A percentile compares a stretch with the other conserved stretches of the same genome.
phyloP scores from a whole-genome alignment of 2,329 filamentous ascomycete genomes.

The Trichoderma sp. region DNA sequence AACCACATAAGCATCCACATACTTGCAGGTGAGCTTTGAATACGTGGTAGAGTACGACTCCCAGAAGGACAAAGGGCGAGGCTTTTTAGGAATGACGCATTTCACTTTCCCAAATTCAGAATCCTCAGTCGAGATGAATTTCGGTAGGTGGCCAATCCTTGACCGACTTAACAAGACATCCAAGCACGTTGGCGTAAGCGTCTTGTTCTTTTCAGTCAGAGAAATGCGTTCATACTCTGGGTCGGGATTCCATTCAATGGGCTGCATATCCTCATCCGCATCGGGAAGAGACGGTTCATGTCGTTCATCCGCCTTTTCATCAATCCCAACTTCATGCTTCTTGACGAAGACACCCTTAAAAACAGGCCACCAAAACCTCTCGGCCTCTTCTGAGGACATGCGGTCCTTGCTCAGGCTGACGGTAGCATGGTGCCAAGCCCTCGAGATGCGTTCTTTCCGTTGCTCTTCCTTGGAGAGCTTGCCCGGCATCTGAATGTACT shows the following conservation, averaged over 20 bases:
- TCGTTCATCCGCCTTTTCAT: neutral
- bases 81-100: neutral
- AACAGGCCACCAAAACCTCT: slow-evolving; percentile 1
- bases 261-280: neutral
- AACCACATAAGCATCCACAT: slow-evolving; percentile 2
- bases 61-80: neutral
- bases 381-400: slow-evolving; percentile 11
- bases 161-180: neutral
- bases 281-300: neutral
- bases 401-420: neutral
- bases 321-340: neutral
- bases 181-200: neutral
- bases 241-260: slow-evolving; percentile 14
- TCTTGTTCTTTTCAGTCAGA: neutral
- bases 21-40: neutral
- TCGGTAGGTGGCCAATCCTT: fast-evolving
- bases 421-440: slow-evolving; percentile 9
- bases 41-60: neutral
- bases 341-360: neutral
- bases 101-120: neutral
- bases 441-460: neutral
- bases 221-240: neutral
- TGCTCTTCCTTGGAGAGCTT: neutral
- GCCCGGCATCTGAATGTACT: neutral
- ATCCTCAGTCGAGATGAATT: neutral